Evolutionary conservation across 805 yeast species (phyloP).

Genomic region (Wickerhamiella sorbophila): DNA sequence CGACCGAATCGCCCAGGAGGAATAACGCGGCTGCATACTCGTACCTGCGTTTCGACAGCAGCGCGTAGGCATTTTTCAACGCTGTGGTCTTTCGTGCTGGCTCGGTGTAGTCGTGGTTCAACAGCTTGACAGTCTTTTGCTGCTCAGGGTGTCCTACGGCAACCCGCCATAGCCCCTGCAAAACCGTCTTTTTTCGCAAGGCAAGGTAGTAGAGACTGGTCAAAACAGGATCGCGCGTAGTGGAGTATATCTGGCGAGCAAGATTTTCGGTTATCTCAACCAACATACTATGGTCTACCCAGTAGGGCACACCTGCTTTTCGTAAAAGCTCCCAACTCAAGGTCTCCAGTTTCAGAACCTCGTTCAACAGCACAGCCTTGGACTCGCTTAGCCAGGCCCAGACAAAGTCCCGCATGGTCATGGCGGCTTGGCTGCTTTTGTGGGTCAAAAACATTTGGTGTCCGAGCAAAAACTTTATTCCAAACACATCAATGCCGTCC

Average conservation of each 20-base stretch:
- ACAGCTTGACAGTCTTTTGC: constrained; percentile 62
- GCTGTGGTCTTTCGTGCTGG: constrained; percentile 83
- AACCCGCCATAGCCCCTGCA: constrained; percentile 75
- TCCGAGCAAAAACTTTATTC: constrained; percentile 56
- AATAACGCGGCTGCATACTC: constrained; percentile 84
- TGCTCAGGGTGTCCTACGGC: constrained; percentile 64
- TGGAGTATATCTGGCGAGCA: constrained; percentile 58
- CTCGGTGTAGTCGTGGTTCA: constrained; percentile 60
- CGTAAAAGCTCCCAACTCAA: constrained; percentile 24
- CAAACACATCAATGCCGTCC: constrained; percentile 43
- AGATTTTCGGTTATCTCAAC: constrained; percentile 44
- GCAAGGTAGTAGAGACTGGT: constrained; percentile 71
- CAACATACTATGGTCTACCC: constrained; percentile 43
- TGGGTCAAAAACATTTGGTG: constrained; percentile 50
- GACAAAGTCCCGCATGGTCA: constrained; percentile 65
- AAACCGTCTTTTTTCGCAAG: constrained; percentile 55
- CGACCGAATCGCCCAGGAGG: constrained; percentile 56
- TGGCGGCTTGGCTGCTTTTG: constrained; percentile 33
- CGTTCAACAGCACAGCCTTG: constrained; percentile 47
- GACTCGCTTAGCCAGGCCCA: constrained; percentile 83
- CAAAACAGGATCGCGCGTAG: constrained; percentile 52
- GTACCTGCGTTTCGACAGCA: constrained; percentile 76
- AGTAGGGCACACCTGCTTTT: constrained; percentile 52
- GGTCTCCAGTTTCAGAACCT: constrained; percentile 15
- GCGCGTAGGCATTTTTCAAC: constrained; percentile 77